Evolutionary conservation across 2,329 filamentous ascomycete species (phyloP).

Genomic region (Diplocarpon mali): DNA sequence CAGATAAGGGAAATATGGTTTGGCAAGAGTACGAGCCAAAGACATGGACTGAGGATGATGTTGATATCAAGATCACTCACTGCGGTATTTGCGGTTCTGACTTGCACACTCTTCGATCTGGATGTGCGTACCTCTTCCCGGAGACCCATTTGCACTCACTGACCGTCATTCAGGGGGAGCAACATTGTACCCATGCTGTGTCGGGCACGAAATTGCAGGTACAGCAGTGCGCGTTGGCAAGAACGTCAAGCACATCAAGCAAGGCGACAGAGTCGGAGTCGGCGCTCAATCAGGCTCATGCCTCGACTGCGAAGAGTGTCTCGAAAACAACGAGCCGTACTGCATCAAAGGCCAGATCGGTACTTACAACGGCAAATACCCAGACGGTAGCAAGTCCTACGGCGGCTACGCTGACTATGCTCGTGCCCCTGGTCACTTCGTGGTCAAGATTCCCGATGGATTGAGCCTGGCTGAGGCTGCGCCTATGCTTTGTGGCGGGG

Average conservation of each 20-base stretch:
- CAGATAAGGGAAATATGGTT: slow-evolving; percentile 27
- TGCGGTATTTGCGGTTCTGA: slow-evolving; percentile 33
- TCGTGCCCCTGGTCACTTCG: slow-evolving; percentile 46
- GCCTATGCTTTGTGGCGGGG: slow-evolving; percentile 67
- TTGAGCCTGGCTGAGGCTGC: slow-evolving; percentile 41
- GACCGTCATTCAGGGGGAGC: slow-evolving; percentile 23
- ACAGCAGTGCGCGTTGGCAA: slow-evolving; percentile 35
- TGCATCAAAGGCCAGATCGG: slow-evolving; percentile 27
- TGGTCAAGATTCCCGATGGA: slow-evolving; percentile 44
- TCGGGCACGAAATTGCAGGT: slow-evolving; percentile 42
- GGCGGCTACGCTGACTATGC: slow-evolving; percentile 38
- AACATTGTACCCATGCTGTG: slow-evolving; percentile 31
- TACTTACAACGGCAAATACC: slow-evolving; percentile 34
- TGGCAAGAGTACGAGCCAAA: slow-evolving; percentile 35
- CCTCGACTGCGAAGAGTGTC: slow-evolving; percentile 41
- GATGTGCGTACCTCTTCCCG: slow-evolving; percentile 17
- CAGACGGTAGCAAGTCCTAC: slow-evolving; percentile 32
- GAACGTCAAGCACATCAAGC: slow-evolving; percentile 32
- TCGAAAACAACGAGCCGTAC: slow-evolving; percentile 16
- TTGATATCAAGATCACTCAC: slow-evolving; percentile 40
- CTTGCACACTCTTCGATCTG: slow-evolving; percentile 26
- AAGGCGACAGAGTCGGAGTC: slow-evolving; percentile 44
- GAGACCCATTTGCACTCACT: neutral
- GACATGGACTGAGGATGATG: slow-evolving; percentile 37
- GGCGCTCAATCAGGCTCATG: slow-evolving; percentile 41